Percentiles rank a stretch among this genome's conserved stretches.
Conservation (phyloP, 2,329 filamentous ascomycete genomes). For the Aureobasidium lini region DNA sequence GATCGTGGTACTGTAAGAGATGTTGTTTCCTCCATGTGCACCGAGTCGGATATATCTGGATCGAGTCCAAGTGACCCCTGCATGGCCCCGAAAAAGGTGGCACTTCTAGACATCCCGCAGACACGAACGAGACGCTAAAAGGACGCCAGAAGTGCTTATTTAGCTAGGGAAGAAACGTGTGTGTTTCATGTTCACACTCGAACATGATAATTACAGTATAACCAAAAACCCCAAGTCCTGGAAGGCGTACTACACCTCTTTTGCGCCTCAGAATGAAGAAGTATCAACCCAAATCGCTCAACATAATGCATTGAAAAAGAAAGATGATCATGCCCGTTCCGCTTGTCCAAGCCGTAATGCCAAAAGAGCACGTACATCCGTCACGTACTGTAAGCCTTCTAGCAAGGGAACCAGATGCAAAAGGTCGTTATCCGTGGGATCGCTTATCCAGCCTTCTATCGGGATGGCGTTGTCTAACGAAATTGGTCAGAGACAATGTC, state of each 20-base stretch:
- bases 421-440: constrained; percentile 93
- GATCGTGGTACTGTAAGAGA: no score
- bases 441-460: constrained; percentile 98
- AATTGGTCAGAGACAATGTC: background rate
- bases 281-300: background rate
- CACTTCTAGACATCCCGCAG: no score
- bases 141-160: no score
- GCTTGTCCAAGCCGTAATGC: constrained; percentile 79
- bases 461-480: constrained; percentile 89
- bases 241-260: background rate
- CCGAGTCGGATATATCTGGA: no score
- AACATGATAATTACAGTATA: background rate
- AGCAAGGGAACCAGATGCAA: constrained; percentile 86
- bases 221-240: background rate
- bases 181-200: no score
- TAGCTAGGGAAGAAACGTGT: no score
- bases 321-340: constrained; percentile 19
- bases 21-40: no score
- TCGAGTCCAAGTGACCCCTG: no score
- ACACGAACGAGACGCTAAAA: no score
- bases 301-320: background rate
- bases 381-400: constrained; percentile 92
- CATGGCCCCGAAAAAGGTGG: no score
- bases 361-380: constrained; percentile 85
- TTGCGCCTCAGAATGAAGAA: background rate